phyloP scores from a whole-genome alignment of 257 asterid genomes.

The Lantana camara region DNA sequence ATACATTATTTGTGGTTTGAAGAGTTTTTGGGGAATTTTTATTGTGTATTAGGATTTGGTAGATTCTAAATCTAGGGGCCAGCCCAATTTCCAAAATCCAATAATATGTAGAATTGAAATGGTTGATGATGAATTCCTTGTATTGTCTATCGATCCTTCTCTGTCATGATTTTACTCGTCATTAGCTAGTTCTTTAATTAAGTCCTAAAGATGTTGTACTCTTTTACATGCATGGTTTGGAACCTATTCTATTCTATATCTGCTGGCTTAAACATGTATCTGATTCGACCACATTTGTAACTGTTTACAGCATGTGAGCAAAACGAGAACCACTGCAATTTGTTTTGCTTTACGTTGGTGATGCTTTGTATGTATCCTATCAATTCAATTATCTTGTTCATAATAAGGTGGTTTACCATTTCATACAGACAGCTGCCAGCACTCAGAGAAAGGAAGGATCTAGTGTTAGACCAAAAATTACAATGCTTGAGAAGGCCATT shows the following conservation, averaged over 20 bases:
- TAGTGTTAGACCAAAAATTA: constrained; percentile 50
- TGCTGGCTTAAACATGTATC: constrained; percentile 14
- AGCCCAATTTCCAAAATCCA: background rate
- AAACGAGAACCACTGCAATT: background rate
- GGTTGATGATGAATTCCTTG: background rate
- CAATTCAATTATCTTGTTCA: constrained; percentile 5
- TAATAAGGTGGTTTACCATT: constrained; percentile 25
- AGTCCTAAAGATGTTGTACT: constrained; percentile 7
- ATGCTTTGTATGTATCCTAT: constrained; percentile 3
- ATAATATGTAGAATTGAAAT: background rate
- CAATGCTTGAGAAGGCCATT: constrained; percentile 81
- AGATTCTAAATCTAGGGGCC: constrained; percentile 1
- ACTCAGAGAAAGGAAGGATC: constrained; percentile 63
- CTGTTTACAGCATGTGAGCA: constrained; percentile 4
- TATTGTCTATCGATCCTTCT: background rate
- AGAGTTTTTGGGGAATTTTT: background rate
- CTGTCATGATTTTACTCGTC: constrained; percentile 1
- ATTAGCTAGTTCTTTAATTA: background rate
- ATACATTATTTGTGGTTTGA: background rate
- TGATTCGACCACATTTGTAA: background rate
- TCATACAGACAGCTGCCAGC: constrained; percentile 44
- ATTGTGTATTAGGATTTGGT: background rate
- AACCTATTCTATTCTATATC: background rate
- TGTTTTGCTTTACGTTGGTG: constrained; percentile 15
- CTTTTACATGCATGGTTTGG: constrained; percentile 25